Conservation (phyloP, 257 asterid genomes). For the Lycium barbarum region DNA sequence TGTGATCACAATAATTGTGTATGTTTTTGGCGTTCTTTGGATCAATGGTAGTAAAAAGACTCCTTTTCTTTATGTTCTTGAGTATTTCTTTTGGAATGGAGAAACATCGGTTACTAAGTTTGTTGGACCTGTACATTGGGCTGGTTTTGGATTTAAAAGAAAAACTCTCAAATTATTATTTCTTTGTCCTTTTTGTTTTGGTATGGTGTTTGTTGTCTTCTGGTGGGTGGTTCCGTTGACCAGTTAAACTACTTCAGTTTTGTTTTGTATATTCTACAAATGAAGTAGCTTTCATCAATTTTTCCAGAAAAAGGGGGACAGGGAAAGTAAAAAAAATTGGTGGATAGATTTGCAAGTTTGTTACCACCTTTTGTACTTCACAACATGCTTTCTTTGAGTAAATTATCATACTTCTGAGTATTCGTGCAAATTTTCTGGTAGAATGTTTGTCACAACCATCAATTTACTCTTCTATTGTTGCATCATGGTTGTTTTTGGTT, state of each 20-base stretch:
- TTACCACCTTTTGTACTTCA: neutral
- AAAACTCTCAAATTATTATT: neutral
- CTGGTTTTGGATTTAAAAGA: neutral
- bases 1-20: neutral
- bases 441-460: slow-evolving; percentile 13
- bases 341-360: neutral
- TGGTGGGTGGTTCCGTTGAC: slow-evolving; percentile 15
- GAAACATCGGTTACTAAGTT: neutral
- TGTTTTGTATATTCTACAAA: neutral
- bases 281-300: neutral
- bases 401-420: neutral
- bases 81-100: neutral
- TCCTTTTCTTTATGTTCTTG: neutral
- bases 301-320: neutral
- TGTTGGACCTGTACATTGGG: neutral
- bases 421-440: slow-evolving; percentile 21
- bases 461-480: slow-evolving; percentile 25
- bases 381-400: slow-evolving; percentile 17
- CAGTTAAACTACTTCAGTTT: slow-evolving; percentile 12
- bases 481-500: slow-evolving; percentile 21
- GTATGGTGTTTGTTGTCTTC: neutral
- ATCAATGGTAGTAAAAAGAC: neutral
- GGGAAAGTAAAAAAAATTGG: neutral
- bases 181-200: neutral
- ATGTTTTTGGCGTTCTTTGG: neutral